Evolutionary conservation across 345 rosid species (phyloP), one percentile per base, ranked within the genome.

Genomic region (Eucalyptus victrix): DNA sequence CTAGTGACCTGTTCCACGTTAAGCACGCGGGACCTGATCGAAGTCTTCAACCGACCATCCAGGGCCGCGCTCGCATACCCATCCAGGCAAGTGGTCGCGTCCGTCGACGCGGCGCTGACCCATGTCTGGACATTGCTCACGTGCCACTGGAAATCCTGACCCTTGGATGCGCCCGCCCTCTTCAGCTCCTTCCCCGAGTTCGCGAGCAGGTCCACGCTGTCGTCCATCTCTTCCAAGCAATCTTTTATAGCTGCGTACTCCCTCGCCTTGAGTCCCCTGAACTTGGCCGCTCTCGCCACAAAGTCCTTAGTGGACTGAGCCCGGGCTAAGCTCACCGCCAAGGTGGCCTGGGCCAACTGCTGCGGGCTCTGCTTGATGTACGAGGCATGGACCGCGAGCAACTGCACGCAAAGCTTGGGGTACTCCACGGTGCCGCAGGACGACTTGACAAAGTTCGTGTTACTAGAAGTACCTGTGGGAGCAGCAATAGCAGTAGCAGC

Each of bases 31-130:
- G 87, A 92, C 76, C 94, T 93, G 60, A 97, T 91, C 14, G 96
- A 93, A 67, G 87, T 87, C 94, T 97, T 97, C 60, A 97, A 30
- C 92, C 92, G 94, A 1, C 99, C 98, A 50, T 97, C 89, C 92
- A 95, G 88, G 14, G 93, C 92, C 91, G 92, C 91, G 87, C 97
- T 97, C 11, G 95, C 90, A 53, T 96, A 97, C 86, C 97, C 99
- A 89, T 97, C 99, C 49, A 91, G 72, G 88, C 99, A 97, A 60
- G 98, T 96, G 72, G 88, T 96, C 94, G 93, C 97, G 60, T 97
- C 97, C 12, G 99, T 97, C 85, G 94, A 91, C 69, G 98, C 99
- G 19, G 99, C 98, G 90, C 99, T 97, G 60, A 95, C 95, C 99
- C 99, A 97, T 6, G 99, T 97, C 92, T 96, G 95, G 16, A 94